These are phyloP conservation scores for Alternaria ethzedia DNA, from an alignment of 2,329 filamentous ascomycete genomes.

Conservation along the genomic window DNA sequence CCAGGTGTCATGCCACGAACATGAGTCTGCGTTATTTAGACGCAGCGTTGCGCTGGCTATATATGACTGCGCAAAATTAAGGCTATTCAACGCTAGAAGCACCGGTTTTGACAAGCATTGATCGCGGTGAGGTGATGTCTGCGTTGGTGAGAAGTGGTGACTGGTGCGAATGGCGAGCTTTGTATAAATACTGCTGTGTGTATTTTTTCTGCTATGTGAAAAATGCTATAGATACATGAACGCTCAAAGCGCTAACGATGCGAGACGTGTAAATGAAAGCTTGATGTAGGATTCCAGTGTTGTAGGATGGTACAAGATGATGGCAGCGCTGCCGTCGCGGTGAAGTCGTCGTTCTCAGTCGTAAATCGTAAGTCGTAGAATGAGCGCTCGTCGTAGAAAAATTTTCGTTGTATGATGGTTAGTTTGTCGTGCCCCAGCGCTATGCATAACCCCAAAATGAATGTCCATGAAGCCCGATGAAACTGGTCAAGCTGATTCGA, in stretches of 20 bases:
- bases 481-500: conserved; percentile 25
- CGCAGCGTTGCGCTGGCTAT: not conserved
- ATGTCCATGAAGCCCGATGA: not conserved
- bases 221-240: not conserved
- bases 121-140: not conserved
- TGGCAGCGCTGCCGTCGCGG: not conserved
- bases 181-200: not conserved
- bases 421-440: not conserved
- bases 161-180: not conserved
- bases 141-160: not conserved
- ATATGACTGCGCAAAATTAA: not conserved
- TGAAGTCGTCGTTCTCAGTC: not conserved
- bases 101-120: not conserved
- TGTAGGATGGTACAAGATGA: not conserved
- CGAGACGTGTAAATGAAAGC: not conserved
- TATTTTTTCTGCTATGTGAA: not conserved
- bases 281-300: not conserved
- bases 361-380: not conserved
- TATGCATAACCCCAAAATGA: not conserved
- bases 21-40: not conserved
- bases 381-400: not conserved
- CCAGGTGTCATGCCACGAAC: not conserved
- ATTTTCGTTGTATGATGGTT: not conserved
- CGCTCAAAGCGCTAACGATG: not conserved
- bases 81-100: not conserved